Base-by-base conservation (phyloP, 306 rosid genomes). In the Gleditsia sinensis region DNA sequence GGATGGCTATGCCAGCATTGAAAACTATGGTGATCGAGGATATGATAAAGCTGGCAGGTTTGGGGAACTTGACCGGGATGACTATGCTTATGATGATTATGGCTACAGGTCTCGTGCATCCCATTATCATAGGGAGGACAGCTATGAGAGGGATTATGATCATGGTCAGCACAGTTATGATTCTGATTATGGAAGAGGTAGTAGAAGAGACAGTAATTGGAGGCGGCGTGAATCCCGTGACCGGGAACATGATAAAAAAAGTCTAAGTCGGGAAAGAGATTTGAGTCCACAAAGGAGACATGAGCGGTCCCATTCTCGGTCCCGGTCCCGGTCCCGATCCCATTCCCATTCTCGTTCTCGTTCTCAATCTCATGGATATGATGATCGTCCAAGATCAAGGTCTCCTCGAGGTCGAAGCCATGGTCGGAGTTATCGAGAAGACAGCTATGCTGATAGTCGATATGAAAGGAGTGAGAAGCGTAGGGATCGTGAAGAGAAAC, bases 341-440 rank as follows among this genome's bases (percentile, higher is more conserved):
- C 68, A 83, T 46, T 91, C 96, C 7, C 86, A 61, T 8, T 81
- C 88, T 16, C 85, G 68, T 17, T 84, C 88, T 16, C 81, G 94
- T 48, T 94, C 97, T 8, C 87, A 72, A 30, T 94, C 97, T 66
- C 95, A 72, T 76, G 97, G 96, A 63, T 86, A 82, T 73, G 99
- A 94, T 69, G 95, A 86, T 72, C 86, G 43, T 49, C 78, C 93
- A 72, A 85, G 90, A 51, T 94, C 99, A 51, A 92, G 93, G 83
- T 94, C 99, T 46, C 97, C 99, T 69, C 89, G 93, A 63, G 89
- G 89, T 65, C 88, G 90, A 78, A 94, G 95, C 74, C 92, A 76
- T 83, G 80, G 98, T 27, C 87, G 90, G 32, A 91, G 86, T 85
- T 79, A 94, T 82, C 89, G 89, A 37, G 99, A 92, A 82, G 97